These are phyloP conservation scores for Tremellales sp. DNA, from an alignment of 1,284 basidiomycete species.

Conservation along the genomic window DNA sequence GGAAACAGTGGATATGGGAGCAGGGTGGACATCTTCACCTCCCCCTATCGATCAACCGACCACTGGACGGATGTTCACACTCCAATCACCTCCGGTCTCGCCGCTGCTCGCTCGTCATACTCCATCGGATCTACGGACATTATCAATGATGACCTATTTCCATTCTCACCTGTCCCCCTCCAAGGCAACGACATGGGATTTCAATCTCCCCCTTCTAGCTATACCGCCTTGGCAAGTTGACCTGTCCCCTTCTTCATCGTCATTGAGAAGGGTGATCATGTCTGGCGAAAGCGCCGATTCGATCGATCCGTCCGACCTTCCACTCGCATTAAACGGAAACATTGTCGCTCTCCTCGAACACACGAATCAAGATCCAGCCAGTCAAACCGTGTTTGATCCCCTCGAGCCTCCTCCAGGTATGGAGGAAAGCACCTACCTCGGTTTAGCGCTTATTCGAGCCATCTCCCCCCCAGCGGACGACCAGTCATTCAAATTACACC, in stretches of 20 bases:
- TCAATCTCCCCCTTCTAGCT: constrained; percentile 63
- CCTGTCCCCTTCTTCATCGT: constrained; percentile 46
- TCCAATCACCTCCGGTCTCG: constrained; percentile 40
- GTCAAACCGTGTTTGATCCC: constrained; percentile 55
- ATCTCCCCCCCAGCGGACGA: constrained; percentile 48
- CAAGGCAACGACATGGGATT: constrained; percentile 59
- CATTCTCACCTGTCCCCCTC: constrained; percentile 52
- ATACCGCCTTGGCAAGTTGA: constrained; percentile 65
- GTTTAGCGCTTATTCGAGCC: constrained; percentile 68
- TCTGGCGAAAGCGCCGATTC: constrained; percentile 70
- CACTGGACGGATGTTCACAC: constrained; percentile 9
- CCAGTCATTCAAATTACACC: constrained; percentile 49
- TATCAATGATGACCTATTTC: constrained; percentile 77
- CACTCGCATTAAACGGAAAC: constrained; percentile 70
- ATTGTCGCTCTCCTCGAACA: constrained; percentile 65
- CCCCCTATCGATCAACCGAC: constrained; percentile 1
- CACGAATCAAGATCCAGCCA: not conserved
- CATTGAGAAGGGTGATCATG: constrained; percentile 60
- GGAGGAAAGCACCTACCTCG: constrained; percentile 59
- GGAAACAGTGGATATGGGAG: constrained; percentile 1
- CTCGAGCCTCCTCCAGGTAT: constrained; percentile 56
- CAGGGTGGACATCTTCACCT: constrained; percentile 35
- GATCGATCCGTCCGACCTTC: constrained; percentile 62
- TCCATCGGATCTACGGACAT: constrained; percentile 67
- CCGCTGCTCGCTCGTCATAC: constrained; percentile 56